Evolutionary conservation across 129 eudicot species (phyloP).

Genomic region (Logfia minima): DNA sequence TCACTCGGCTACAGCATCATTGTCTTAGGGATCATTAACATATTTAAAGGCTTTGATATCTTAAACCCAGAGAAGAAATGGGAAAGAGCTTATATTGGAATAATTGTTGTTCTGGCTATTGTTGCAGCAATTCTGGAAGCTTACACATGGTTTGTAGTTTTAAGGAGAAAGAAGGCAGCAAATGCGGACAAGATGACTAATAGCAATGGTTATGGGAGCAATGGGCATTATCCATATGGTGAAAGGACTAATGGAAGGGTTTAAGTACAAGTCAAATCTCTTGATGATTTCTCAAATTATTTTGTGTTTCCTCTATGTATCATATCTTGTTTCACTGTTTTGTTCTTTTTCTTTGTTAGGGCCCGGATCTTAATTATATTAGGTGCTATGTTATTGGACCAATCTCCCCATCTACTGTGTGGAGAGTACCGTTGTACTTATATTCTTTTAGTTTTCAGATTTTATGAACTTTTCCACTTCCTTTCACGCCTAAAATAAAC

Average conservation of each 20-base stretch:
- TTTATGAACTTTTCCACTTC: constrained; percentile 9
- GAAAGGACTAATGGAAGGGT: constrained; percentile 50
- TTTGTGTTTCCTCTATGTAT: constrained; percentile 34
- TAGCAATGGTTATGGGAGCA: constrained; percentile 23
- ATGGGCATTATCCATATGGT: constrained; percentile 42
- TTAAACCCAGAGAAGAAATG: constrained; percentile 68
- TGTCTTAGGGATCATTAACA: constrained; percentile 64
- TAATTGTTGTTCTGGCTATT: constrained; percentile 51
- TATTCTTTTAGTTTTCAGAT: constrained; percentile 16
- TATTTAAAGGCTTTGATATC: constrained; percentile 68
- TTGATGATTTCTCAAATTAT: constrained; percentile 20
- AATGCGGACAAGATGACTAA: constrained; percentile 41
- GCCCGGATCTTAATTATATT: constrained; percentile 17
- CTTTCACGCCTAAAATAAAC: constrained; percentile 8
- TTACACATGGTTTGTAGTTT: constrained; percentile 58
- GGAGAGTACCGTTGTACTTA: constrained; percentile 30
- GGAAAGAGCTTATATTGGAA: constrained; percentile 59
- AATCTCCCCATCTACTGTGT: constrained; percentile 30
- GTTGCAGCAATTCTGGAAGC: constrained; percentile 54
- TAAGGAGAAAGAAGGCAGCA: constrained; percentile 55
- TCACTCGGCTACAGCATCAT: constrained; percentile 63
- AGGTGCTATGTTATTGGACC: constrained; percentile 27
- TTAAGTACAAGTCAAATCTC: constrained; percentile 28
- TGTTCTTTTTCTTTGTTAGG: constrained; percentile 16
- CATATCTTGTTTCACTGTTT: constrained; percentile 21